phyloP scores from a whole-genome alignment of 257 asterid species.

The Orobanche coerulescens region DNA sequence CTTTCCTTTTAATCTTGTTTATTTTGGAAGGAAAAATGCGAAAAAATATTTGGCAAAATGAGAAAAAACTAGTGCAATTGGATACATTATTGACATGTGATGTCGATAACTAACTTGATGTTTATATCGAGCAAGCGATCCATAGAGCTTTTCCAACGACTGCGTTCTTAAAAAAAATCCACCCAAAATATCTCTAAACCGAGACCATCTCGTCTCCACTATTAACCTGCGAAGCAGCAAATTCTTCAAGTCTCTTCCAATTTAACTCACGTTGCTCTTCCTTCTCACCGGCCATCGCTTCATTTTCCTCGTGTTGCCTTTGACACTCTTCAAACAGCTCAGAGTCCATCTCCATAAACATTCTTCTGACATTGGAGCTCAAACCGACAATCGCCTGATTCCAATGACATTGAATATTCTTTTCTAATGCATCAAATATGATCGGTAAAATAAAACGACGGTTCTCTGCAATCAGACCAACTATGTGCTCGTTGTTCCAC shows the following conservation, averaged over 20 bases:
- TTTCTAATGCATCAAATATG: conserved; percentile 68
- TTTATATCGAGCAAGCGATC: too few relatives aligned
- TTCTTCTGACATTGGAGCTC: conserved; percentile 65
- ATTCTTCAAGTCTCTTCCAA: conserved; percentile 84
- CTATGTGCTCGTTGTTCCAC: conserved; percentile 94
- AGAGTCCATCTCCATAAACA: conserved; percentile 81
- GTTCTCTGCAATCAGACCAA: conserved; percentile 64
- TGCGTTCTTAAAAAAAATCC: not conserved
- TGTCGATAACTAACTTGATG: too few relatives aligned
- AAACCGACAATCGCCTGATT: conserved; percentile 77
- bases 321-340: conserved; percentile 78
- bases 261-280: conserved; percentile 45
- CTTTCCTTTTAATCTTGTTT: too few relatives aligned
- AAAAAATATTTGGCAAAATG: too few relatives aligned
- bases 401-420: conserved; percentile 71
- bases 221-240: conserved; percentile 39
- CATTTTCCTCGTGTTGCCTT: conserved; percentile 48
- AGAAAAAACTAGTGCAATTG: too few relatives aligned
- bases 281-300: conserved; percentile 42
- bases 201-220: conserved; percentile 20
- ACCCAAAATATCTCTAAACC: conserved; percentile 7
- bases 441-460: conserved; percentile 64
- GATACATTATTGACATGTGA: too few relatives aligned
- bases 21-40: too few relatives aligned
- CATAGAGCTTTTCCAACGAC: conserved; percentile 1